Conservation (phyloP, 805 yeast species). For the Danielia oregonensis region DNA sequence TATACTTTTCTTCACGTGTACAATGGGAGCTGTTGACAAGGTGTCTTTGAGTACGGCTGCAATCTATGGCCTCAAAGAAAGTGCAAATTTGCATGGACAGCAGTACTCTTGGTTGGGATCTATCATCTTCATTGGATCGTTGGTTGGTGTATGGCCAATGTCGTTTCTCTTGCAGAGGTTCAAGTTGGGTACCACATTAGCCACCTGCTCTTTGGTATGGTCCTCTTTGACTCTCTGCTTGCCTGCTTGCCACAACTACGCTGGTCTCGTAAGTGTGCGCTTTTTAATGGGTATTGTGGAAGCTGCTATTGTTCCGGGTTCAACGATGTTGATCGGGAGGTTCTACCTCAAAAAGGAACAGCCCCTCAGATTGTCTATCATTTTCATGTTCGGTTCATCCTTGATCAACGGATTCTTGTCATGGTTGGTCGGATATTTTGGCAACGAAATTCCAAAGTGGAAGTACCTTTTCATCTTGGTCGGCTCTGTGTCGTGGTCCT, state of each 20-base stretch:
- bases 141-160: constrained; percentile 18
- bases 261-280: constrained; percentile 15
- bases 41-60: constrained; percentile 17
- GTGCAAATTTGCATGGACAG: constrained; percentile 8
- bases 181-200: constrained; percentile 22
- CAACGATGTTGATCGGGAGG: constrained; percentile 12
- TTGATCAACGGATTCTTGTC: constrained; percentile 23
- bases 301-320: constrained; percentile 19
- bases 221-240: constrained; percentile 12
- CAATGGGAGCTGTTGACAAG: constrained; percentile 20
- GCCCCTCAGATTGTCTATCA: constrained; percentile 14
- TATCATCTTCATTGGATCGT: constrained; percentile 14
- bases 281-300: constrained; percentile 28
- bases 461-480: constrained; percentile 1
- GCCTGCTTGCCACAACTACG: constrained; percentile 11
- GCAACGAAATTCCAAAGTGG: constrained; percentile 1
- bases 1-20: constrained; percentile 12
- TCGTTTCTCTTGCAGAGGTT: constrained; percentile 15
- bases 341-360: constrained; percentile 17
- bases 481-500: constrained; percentile 2
- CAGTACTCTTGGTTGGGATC: constrained; percentile 16
- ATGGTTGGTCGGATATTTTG: constrained; percentile 17
- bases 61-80: constrained; percentile 15
- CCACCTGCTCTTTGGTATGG: constrained; percentile 17
- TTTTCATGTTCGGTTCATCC: constrained; percentile 18